Evolutionary conservation across 345 rosid species (phyloP).

Genomic region (Populus deltoides): DNA sequence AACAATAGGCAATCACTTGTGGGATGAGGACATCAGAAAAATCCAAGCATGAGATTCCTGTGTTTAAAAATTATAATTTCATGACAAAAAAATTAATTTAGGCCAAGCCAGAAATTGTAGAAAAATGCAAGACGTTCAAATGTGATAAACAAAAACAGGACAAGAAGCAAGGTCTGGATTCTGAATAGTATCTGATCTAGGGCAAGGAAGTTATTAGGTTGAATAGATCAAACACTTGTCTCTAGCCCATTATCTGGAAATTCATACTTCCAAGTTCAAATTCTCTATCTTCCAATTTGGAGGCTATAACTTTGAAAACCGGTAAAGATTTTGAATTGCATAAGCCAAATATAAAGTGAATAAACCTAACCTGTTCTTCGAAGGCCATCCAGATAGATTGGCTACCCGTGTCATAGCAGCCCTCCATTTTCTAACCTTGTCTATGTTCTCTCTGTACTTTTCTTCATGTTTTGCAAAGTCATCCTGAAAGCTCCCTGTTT

Average conservation of each 20-base stretch:
- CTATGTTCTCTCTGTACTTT: not conserved
- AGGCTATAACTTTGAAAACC: not conserved
- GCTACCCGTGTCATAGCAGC: not conserved
- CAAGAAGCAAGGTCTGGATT: no score
- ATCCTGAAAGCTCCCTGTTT: not conserved
- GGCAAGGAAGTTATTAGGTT: no score
- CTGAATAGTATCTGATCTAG: no score
- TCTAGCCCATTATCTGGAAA: no score
- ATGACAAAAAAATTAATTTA: not conserved
- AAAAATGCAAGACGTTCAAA: no score
- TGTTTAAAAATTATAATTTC: no score
- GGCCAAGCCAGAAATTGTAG: not conserved
- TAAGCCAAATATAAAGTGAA: not conserved
- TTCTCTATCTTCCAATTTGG: not conserved
- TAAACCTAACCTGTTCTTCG: not conserved
- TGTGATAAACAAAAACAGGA: no score
- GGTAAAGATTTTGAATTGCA: not conserved
- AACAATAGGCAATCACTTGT: not conserved
- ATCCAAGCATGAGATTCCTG: not conserved
- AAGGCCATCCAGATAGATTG: conserved; percentile 16
- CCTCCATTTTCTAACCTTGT: conserved; percentile 5
- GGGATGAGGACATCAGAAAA: not conserved
- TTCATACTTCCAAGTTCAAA: no score
- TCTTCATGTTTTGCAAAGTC: conserved; percentile 6
- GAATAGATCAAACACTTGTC: no score